These are phyloP conservation scores for Triticum timopheevii DNA, from an alignment of 176 grass and related monocot genomes.

Conservation along the genomic window DNA sequence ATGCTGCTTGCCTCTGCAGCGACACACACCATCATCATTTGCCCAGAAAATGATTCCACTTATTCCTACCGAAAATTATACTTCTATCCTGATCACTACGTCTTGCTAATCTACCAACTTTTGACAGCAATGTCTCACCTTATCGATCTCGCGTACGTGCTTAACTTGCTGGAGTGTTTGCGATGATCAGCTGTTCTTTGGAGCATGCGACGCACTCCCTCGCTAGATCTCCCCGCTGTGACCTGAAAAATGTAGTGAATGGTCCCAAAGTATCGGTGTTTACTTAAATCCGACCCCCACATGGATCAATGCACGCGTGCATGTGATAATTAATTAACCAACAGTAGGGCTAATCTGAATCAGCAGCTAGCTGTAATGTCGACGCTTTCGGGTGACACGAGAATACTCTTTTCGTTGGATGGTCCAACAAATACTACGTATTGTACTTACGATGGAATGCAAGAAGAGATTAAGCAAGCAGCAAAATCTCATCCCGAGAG, in stretches of 20 bases:
- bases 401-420: not conserved
- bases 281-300: slow-evolving; percentile 6
- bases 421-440: not conserved
- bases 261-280: not conserved
- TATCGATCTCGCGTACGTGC: not conserved
- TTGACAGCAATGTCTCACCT: not conserved
- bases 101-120: not conserved
- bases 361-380: not conserved
- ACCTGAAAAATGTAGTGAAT: not conserved
- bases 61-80: too few relatives aligned
- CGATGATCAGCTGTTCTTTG: not conserved
- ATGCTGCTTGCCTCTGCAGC: slow-evolving; percentile 45
- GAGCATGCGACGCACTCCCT: too few relatives aligned
- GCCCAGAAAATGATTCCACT: not conserved
- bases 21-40: slow-evolving; percentile 40
- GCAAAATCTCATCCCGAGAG: slow-evolving; percentile 7
- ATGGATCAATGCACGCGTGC: not conserved
- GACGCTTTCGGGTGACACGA: not conserved
- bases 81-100: not conserved
- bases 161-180: not conserved
- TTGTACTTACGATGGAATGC: not conserved
- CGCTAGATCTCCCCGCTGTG: not conserved
- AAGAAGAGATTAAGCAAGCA: not conserved
- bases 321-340: not conserved
- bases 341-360: not conserved